phyloP scores from a whole-genome alignment of 2,329 filamentous ascomycete genomes.

The Sphaceloma murrayae region DNA sequence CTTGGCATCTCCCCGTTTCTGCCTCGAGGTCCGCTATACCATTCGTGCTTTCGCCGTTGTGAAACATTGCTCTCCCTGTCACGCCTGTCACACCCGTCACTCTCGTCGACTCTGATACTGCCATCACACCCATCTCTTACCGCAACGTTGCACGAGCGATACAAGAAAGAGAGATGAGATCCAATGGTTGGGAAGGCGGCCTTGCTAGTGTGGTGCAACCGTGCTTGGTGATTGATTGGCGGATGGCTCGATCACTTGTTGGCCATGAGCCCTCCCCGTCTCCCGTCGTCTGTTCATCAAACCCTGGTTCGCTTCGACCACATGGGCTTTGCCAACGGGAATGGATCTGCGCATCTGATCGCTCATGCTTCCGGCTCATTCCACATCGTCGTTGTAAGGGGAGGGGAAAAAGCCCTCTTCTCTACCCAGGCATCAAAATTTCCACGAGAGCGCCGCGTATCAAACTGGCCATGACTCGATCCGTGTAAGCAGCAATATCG shows the following conservation, averaged over 20 bases:
- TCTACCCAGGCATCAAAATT: not conserved
- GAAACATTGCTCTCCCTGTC: no score
- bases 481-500: not conserved
- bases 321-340: not conserved
- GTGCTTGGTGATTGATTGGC: not conserved
- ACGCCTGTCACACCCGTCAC: no score
- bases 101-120: no score
- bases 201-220: constrained; percentile 4
- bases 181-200: constrained; percentile 1
- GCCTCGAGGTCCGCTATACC: no score
- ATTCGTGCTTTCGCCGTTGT: no score
- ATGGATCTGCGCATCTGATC: not conserved
- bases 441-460: not conserved
- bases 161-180: no score
- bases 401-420: not conserved
- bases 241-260: not conserved
- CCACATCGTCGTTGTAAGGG: no score
- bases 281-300: not conserved
- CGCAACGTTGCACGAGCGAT: no score
- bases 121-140: no score
- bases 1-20: no score
- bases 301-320: not conserved
- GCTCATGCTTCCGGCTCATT: not conserved
- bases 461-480: not conserved
- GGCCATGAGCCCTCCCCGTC: not conserved